Conservation (phyloP, 2,329 filamentous ascomycete genomes). For the Fusarium poae region DNA sequence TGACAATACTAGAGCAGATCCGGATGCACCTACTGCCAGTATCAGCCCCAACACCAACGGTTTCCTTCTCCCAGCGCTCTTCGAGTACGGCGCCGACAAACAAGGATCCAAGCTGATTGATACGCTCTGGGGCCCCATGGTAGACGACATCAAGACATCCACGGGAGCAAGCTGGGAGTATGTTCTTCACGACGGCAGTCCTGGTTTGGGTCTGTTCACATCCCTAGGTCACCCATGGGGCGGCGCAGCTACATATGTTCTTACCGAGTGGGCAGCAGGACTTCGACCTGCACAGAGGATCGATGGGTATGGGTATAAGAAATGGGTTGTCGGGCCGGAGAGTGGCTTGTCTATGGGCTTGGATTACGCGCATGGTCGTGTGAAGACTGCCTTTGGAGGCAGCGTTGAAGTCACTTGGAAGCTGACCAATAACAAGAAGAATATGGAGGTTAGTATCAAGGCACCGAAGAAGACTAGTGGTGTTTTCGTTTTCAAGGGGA, state of each 20-base stretch:
- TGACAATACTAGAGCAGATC: slow-evolving; percentile 4
- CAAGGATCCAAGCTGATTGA: slow-evolving; percentile 8
- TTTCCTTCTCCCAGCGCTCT: slow-evolving; percentile 4
- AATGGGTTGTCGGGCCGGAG: slow-evolving; percentile 14
- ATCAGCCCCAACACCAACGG: slow-evolving; percentile 25
- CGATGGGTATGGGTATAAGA: slow-evolving; percentile 5
- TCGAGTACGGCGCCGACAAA: background rate
- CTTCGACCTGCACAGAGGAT: slow-evolving; percentile 6
- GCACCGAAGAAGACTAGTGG: slow-evolving; percentile 10
- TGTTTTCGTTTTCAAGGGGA: background rate
- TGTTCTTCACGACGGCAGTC: slow-evolving; percentile 1
- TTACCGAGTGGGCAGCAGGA: slow-evolving; percentile 16
- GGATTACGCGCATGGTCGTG: background rate
- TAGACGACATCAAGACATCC: slow-evolving; percentile 7
- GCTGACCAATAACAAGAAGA: background rate
- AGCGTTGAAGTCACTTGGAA: slow-evolving; percentile 5
- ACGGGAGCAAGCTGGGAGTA: slow-evolving; percentile 21
- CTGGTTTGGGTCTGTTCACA: slow-evolving; percentile 8
- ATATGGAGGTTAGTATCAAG: background rate
- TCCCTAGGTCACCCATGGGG: slow-evolving; percentile 12
- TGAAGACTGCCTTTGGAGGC: slow-evolving; percentile 4
- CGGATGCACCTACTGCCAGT: background rate
- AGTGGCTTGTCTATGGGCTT: slow-evolving; percentile 10
- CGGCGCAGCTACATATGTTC: slow-evolving; percentile 14
- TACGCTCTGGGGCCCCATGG: slow-evolving; percentile 14